Evolutionary conservation across 2,329 filamentous ascomycete species (phyloP).

Genomic region (Zymoseptoria passerinii): DNA sequence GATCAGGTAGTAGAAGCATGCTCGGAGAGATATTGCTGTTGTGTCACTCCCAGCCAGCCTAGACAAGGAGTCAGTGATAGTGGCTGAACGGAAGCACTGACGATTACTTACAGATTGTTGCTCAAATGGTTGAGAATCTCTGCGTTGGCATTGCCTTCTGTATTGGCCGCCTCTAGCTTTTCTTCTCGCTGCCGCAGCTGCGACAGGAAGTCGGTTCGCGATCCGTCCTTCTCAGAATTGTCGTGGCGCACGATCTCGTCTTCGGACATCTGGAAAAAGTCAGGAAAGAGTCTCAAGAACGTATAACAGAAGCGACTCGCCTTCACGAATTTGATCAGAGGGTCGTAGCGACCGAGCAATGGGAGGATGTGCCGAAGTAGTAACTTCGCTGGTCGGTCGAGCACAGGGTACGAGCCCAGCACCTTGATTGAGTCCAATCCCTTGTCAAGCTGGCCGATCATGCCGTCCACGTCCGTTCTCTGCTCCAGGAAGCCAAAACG

Average conservation of each 20-base stretch:
- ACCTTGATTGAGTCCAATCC: constrained; percentile 2
- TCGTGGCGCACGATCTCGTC: constrained; percentile 1
- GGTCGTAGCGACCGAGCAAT: not conserved
- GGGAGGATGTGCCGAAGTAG: not conserved
- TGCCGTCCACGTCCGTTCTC: constrained; percentile 7
- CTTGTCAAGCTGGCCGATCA: not conserved
- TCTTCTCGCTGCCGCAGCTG: not conserved
- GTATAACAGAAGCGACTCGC: not conserved
- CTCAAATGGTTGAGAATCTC: constrained; percentile 9
- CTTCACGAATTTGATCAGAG: not conserved
- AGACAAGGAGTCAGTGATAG: not conserved
- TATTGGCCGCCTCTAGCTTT: not conserved
- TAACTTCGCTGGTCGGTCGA: constrained; percentile 8
- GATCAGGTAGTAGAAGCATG: constrained; percentile 34
- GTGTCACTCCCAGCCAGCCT: constrained; percentile 6
- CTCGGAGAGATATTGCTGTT: constrained; percentile 16
- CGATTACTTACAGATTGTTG: constrained; percentile 8
- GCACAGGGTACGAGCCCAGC: constrained; percentile 5
- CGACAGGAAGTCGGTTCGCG: constrained; percentile 1
- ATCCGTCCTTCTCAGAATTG: not conserved
- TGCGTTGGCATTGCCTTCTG: not conserved
- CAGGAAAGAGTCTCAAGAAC: not conserved
- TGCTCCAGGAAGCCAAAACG: constrained; percentile 14
- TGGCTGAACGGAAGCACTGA: not conserved
- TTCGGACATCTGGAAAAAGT: not conserved